phyloP scores from a whole-genome alignment of 768 basidiomycete genomes.

The Leccinum variicolor region DNA sequence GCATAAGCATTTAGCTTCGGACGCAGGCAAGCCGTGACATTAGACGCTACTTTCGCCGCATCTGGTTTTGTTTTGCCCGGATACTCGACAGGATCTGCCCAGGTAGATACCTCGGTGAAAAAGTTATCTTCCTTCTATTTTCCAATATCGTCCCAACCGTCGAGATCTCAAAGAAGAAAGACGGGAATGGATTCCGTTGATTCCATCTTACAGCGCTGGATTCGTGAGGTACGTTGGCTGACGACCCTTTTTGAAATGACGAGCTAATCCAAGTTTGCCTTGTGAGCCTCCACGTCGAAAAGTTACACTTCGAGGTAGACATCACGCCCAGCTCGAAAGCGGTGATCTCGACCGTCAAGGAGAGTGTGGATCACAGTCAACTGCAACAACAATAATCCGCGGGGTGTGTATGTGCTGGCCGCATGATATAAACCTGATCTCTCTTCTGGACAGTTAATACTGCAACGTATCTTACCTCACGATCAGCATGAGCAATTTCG shows the following conservation, averaged over 20 bases:
- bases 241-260: background rate
- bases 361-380: background rate
- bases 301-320: slow-evolving; percentile 12
- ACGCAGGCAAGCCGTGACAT: background rate
- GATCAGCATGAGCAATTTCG: slow-evolving; percentile 11
- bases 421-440: background rate
- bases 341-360: slow-evolving; percentile 8
- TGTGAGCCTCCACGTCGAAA: background rate
- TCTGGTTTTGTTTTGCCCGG: background rate
- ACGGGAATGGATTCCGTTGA: slow-evolving; percentile 3
- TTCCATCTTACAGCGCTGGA: slow-evolving; percentile 1
- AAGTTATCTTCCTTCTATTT: slow-evolving; percentile 8
- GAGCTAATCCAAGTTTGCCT: background rate
- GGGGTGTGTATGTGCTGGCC: no score
- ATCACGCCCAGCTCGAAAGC: slow-evolving; percentile 10
- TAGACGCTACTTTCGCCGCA: background rate
- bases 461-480: background rate
- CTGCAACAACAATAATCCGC: no score
- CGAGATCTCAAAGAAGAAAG: slow-evolving; percentile 5
- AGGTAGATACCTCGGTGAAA: slow-evolving; percentile 9
- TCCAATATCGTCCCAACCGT: slow-evolving; percentile 7
- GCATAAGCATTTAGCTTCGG: slow-evolving; percentile 13
- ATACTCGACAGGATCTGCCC: slow-evolving; percentile 9
- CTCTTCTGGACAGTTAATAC: background rate
- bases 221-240: slow-evolving; percentile 7